Evolutionary conservation across 2,329 filamentous ascomycete species (phyloP), one percentile per base, ranked within the genome.

Genomic region (Colletotrichum lupini): DNA sequence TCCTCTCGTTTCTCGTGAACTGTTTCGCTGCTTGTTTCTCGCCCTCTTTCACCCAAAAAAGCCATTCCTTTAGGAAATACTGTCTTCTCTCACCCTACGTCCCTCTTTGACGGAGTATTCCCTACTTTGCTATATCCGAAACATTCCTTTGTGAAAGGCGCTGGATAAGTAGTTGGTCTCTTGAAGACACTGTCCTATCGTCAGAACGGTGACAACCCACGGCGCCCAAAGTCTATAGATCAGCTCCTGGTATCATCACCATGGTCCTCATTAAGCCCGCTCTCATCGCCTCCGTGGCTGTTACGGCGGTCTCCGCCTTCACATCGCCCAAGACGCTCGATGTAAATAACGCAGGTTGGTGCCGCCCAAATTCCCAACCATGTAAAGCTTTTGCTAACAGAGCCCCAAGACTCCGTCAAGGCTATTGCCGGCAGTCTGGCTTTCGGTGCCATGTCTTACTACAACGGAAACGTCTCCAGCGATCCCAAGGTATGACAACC

Each of bases 381-480:
- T 6, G 5, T 9, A n/a, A 62, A 1, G 11, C 3, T 22, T 16
- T 61, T 59, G 67, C 76, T 79, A 69, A 80, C 67, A 59, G 8
- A 32, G 7, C 30, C 32, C 19, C 12, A 24, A 93, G 91, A 83
- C 42, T 93, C 91, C 0, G 87, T 94, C 77, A 89, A 88, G 75
- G 85, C 85, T 74, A 91, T 90, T 6, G 88, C 92, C 22, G 88
- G 87, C 74, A 89, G 87, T 1, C 82, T 93, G 65, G 91, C 91
- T 5, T 84, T 86, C 63, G 91, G 87, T 59, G 84, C 91, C 77
- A 90, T 93, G 85, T 85, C 85, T 55, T 92, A 90, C 80, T 94
- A 93, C 81, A 87, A 85, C 1, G 92, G 92, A 61, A 92, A 92
- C 77, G 82, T 85, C 37, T 87, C 86, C n/a, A 85, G 87, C 57